Evolutionary conservation across 2,329 filamentous ascomycete genomes (phyloP).

Genomic region (Ilyonectria sp.): DNA sequence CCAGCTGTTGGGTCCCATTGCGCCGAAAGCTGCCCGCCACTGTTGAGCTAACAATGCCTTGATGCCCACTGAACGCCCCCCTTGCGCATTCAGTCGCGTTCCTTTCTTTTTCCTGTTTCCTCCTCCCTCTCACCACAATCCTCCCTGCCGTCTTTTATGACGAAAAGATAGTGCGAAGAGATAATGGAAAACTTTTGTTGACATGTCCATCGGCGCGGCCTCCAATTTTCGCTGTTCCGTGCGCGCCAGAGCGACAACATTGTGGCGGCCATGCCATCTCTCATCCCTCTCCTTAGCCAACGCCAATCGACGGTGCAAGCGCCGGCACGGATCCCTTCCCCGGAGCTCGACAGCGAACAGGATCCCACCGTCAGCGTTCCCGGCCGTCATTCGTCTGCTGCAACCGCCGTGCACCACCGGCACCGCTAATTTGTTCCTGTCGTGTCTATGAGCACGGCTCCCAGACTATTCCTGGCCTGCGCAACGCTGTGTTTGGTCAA

Average conservation of each 20-base stretch:
- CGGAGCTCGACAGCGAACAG: conserved; percentile 15
- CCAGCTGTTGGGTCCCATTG: background rate
- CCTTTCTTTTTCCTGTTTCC: conserved; percentile 29
- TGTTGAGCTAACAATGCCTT: conserved; percentile 20
- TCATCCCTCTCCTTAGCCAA: conserved; percentile 5
- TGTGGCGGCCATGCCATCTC: background rate
- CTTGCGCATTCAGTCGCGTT: conserved; percentile 17
- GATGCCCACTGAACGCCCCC: conserved; percentile 16
- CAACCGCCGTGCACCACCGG: conserved; percentile 7
- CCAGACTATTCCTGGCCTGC: conserved; percentile 21
- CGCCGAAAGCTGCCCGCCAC: conserved; percentile 17
- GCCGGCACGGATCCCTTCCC: conserved; percentile 19
- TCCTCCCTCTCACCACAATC: conserved; percentile 18
- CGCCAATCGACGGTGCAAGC: conserved; percentile 1
- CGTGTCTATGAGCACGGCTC: conserved; percentile 24
- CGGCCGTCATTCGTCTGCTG: conserved; percentile 22
- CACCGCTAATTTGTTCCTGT: conserved; percentile 18
- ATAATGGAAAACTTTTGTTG: conserved; percentile 9
- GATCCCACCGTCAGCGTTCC: conserved; percentile 1
- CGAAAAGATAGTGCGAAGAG: conserved; percentile 5
- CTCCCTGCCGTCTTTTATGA: conserved; percentile 15
- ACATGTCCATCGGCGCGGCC: background rate
- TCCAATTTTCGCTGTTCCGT: conserved; percentile 13
- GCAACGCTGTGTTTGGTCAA: conserved; percentile 27
- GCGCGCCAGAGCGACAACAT: conserved; percentile 10